Percentiles rank a stretch among this genome's conserved stretches.
phyloP scores from a whole-genome alignment of 306 rosid genomes.

The Vachellia pachyceras region DNA sequence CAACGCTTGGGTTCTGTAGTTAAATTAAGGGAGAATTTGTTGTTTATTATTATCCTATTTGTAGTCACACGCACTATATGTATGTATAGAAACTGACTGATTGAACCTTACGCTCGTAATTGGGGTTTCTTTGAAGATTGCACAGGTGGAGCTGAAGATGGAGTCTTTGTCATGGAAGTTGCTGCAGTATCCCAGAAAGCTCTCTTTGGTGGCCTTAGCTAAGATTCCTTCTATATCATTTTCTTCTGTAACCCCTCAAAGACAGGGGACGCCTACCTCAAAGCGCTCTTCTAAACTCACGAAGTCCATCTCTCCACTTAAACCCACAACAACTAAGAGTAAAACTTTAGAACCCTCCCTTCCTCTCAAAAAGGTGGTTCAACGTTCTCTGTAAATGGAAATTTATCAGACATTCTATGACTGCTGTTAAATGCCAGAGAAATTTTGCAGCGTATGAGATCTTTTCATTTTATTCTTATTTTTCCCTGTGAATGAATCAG shows the following conservation, averaged over 20 bases:
- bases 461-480: background rate
- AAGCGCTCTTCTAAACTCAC: conserved; percentile 50
- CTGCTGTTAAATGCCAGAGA: background rate
- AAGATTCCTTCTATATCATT: conserved; percentile 34
- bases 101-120: background rate
- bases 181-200: conserved; percentile 41
- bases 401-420: background rate
- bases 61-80: background rate
- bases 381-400: background rate
- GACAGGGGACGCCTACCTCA: conserved; percentile 35
- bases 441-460: background rate
- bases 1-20: background rate
- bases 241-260: conserved; percentile 43
- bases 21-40: background rate
- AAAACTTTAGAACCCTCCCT: conserved; percentile 32
- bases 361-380: conserved; percentile 64
- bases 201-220: conserved; percentile 36
- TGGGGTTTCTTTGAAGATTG: background rate
- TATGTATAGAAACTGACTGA: background rate
- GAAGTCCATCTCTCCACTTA: conserved; percentile 42
- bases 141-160: background rate
- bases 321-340: conserved; percentile 21
- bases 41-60: background rate
- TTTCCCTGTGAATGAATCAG: conserved; percentile 32
- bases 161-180: conserved; percentile 51